Evolutionary conservation across 495 filamentous ascomycete species (phyloP), one percentile per base, ranked within the genome.

Genomic region (Articulospora tetracladia): DNA sequence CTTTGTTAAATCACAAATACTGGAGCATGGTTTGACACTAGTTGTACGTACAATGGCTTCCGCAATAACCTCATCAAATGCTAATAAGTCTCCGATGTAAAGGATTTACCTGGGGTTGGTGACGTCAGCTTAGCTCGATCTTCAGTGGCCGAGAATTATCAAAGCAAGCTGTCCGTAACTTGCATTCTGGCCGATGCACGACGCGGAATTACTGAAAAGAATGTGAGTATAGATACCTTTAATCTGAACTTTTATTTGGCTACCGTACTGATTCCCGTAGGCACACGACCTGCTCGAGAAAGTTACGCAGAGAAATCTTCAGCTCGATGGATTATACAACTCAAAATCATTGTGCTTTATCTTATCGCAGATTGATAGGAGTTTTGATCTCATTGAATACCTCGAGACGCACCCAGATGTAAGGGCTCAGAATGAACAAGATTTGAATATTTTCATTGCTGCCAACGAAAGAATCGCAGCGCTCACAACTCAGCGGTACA

Each of bases 61-160:
- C 30, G n/a, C n/a, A n/a, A n/a, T n/a, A n/a, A n/a, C n/a, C n/a
- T n/a, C n/a, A n/a, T n/a, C n/a, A n/a, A n/a, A n/a, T n/a, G n/a
- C n/a, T n/a, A n/a, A n/a, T n/a, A n/a, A n/a, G n/a, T n/a, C n/a
- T n/a, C n/a, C n/a, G n/a, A n/a, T n/a, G n/a, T n/a, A n/a, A n/a
- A 32, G 30, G 86, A 91, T 67, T 63, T 90, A 50, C 87, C 87
- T 4, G 83, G 84, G 57, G 75, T 82, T 11, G 79, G 83, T 47
- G 85, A 89, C 64, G 79, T 81, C 0, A 91, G 90, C 68, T 75
- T 80, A 0, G 88, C 86, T 32, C 76, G 88, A 46, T 77, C 78
- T 7, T 80, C 78, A 1, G 80, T 89, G 17, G 84, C 84, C 0
- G 74, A 79, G 23, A 77, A 75, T 1, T 90, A 88, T 66, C 83